Evolutionary conservation across 2,329 filamentous ascomycete species (phyloP), one percentile per base, ranked within the genome.

Genomic region (Mycosphaerella sp.): DNA sequence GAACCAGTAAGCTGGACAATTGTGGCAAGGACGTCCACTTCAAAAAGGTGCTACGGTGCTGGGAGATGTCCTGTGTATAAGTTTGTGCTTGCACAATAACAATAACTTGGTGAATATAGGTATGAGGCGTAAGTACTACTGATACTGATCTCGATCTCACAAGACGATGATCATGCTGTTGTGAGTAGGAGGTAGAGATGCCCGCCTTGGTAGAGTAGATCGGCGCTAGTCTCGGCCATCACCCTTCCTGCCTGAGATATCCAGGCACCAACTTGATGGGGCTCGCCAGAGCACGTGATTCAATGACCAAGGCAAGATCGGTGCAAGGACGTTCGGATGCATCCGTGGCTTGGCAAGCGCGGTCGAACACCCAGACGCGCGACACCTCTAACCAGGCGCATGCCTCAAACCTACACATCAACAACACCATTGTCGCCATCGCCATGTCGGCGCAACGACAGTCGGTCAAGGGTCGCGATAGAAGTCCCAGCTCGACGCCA

Each of bases 401-500:
- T 9, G 8, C 11, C 32, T 9, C 32, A 36, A 36, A 36, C 34
- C 34, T 11, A 38, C 34, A 38, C 12, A 11, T 11, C 12, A 38
- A 11, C 34, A 38, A 38, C 34, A 38, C 34, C 6, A 29, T 29
- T 7, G 26, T 29, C 4, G 26, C 26, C 26, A 29, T 34, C 53
- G 48, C 49, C 39, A 59, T 56, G 54, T 42, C 57, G 12, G 14
- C 55, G 51, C 48, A 51, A 49, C 45, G 48, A 14, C 52, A 50
- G n/a, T 43, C 54, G 14, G 44, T 51, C 42, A 67, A 64, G 56
- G 59, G 58, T 40, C 59, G 62, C 40, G 60, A 64, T 21, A 58
- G 57, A 52, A 65, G 62, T 42, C 64, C 62, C 3, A 69, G 67
- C 62, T 62, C 67, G 31, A 69, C 68, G 45, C 75, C 75, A 4